phyloP scores from a whole-genome alignment of 139 green algal species.

The Tetradesmus obliquus region DNA sequence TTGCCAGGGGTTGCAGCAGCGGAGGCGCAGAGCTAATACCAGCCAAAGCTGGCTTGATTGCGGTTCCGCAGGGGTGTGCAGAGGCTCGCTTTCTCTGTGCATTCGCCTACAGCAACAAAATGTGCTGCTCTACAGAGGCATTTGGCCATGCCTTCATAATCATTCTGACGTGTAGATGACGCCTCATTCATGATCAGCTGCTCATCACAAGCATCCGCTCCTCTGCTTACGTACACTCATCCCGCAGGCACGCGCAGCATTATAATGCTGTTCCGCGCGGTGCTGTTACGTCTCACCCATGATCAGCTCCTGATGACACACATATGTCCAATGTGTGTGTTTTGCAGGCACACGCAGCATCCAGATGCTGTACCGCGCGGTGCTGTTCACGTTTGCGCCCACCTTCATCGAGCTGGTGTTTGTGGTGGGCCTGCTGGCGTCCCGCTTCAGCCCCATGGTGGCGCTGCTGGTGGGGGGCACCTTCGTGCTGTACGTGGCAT shows the following conservation, averaged over 20 bases:
- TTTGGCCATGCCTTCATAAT: no score
- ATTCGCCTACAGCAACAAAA: no score
- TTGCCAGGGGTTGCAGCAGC: no score
- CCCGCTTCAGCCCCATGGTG: slow-evolving; percentile 47
- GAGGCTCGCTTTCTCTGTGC: no score
- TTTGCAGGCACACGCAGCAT: slow-evolving; percentile 84
- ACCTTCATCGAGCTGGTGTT: slow-evolving; percentile 91
- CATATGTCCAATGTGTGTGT: background rate
- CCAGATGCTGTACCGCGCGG: slow-evolving; percentile 93
- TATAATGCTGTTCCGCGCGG: no score
- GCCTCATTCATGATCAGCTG: background rate
- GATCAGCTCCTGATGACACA: background rate
- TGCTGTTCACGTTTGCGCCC: slow-evolving; percentile 96
- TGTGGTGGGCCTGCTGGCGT: slow-evolving; percentile 86
- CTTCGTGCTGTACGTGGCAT: slow-evolving; percentile 89
- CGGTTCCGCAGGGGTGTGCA: no score
- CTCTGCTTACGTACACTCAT: background rate
- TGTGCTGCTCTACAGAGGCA: no score
- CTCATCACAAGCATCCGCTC: background rate
- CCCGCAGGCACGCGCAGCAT: no score
- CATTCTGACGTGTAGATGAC: no score
- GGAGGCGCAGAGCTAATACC: no score
- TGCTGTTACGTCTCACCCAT: background rate
- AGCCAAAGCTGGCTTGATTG: no score
- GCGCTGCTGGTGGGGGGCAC: slow-evolving; percentile 74